Evolutionary conservation across 2,329 filamentous ascomycete species (phyloP).

Genomic region (Balansia obtecta): DNA sequence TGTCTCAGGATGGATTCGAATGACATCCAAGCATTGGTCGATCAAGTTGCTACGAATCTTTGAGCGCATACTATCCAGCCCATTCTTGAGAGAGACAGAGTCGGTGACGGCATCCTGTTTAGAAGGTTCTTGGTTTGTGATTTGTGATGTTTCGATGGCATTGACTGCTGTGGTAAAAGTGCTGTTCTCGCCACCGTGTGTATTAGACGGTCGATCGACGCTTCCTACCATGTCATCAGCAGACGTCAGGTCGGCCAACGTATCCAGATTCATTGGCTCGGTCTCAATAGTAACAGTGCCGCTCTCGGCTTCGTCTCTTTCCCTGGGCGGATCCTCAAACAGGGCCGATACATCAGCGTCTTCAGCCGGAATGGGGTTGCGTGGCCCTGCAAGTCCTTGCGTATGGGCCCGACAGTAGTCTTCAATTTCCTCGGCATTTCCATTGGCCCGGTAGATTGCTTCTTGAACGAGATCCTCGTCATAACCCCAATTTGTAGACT

Average conservation of each 20-base stretch:
- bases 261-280: constrained; percentile 27
- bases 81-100: constrained; percentile 45
- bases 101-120: constrained; percentile 9
- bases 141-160: constrained; percentile 3
- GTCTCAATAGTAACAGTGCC: constrained; percentile 16
- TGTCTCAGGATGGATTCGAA: constrained; percentile 75
- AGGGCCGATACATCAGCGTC: constrained; percentile 34
- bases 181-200: background rate
- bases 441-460: constrained; percentile 72
- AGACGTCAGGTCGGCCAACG: constrained; percentile 12
- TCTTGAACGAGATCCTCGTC: constrained; percentile 58
- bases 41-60: constrained; percentile 68
- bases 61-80: constrained; percentile 63
- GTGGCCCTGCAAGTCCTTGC: constrained; percentile 42
- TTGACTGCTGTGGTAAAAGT: constrained; percentile 4
- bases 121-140: constrained; percentile 7
- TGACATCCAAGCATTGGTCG: constrained; percentile 79
- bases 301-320: constrained; percentile 12
- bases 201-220: constrained; percentile 3
- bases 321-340: constrained; percentile 13
- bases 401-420: constrained; percentile 65
- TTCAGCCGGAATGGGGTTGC: constrained; percentile 53
- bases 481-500: constrained; percentile 20
- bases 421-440: constrained; percentile 42
- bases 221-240: constrained; percentile 3